Evolutionary conservation across 805 yeast species (phyloP).

Genomic region (Candida taoyuanica): DNA sequence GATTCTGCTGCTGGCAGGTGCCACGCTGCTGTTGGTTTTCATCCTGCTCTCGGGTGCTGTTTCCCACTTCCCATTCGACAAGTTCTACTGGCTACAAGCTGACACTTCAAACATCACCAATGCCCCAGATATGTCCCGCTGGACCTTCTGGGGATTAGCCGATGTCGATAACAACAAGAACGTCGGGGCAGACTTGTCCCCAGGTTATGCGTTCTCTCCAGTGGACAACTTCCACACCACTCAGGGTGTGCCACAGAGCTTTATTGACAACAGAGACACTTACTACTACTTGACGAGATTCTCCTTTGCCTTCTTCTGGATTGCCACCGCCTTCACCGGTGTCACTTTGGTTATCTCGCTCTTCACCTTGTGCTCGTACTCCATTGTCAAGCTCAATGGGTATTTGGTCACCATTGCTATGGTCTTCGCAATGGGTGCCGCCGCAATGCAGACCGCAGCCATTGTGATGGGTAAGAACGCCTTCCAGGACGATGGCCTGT

Average conservation of each 20-base stretch:
- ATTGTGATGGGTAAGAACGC: slow-evolving; percentile 70
- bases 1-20: slow-evolving; percentile 23
- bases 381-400: slow-evolving; percentile 51
- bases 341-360: slow-evolving; percentile 53
- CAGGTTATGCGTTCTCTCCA: slow-evolving; percentile 74
- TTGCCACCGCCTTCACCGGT: slow-evolving; percentile 59
- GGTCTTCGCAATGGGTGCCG: slow-evolving; percentile 55
- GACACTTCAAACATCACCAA: slow-evolving; percentile 52
- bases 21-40: slow-evolving; percentile 48
- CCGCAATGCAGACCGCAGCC: slow-evolving; percentile 71
- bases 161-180: slow-evolving; percentile 32
- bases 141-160: slow-evolving; percentile 85
- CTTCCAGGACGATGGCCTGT: slow-evolving; percentile 45
- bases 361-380: slow-evolving; percentile 50
- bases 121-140: slow-evolving; percentile 52
- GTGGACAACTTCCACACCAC: slow-evolving; percentile 63
- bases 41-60: slow-evolving; percentile 62
- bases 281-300: slow-evolving; percentile 65
- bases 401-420: slow-evolving; percentile 48
- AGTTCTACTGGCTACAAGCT: slow-evolving; percentile 67
- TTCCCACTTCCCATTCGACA: slow-evolving; percentile 52
- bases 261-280: slow-evolving; percentile 48
- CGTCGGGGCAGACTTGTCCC: slow-evolving; percentile 40
- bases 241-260: slow-evolving; percentile 47
- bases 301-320: slow-evolving; percentile 56